Evolutionary conservation across 306 rosid genomes (phyloP).

Genomic region (Quercus ilex): DNA sequence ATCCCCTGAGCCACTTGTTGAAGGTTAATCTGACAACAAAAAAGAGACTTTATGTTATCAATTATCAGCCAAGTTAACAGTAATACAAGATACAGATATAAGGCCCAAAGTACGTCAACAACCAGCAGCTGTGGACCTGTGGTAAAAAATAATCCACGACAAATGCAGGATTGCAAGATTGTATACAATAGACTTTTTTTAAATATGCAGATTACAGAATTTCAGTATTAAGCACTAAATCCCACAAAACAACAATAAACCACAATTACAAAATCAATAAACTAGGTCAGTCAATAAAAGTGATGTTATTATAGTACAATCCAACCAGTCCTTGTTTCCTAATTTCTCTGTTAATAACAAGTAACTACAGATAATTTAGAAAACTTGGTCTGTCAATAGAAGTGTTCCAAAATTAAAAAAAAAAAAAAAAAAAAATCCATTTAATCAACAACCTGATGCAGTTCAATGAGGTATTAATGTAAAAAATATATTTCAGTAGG

Average conservation of each 20-base stretch:
- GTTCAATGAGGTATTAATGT: neutral
- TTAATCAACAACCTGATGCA: neutral
- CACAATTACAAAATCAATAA: neutral
- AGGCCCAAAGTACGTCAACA: too few species aligned
- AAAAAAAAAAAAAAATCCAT: neutral
- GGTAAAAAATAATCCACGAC: neutral
- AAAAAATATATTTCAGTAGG: neutral
- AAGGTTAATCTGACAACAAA: conserved; percentile 43
- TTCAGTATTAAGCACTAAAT: neutral
- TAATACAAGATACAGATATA: neutral
- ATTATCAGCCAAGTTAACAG: neutral
- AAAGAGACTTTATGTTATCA: neutral
- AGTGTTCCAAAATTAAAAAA: neutral
- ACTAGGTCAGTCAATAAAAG: neutral
- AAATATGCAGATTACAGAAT: neutral
- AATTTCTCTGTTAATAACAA: neutral
- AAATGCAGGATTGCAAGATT: neutral
- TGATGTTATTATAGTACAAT: neutral
- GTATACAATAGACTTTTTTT: neutral
- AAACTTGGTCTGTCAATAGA: neutral
- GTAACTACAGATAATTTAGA: neutral
- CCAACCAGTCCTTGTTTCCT: neutral
- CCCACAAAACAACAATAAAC: neutral
- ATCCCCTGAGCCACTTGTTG: conserved; percentile 61
- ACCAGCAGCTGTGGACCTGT: too few species aligned